Evolutionary conservation across 1,284 basidiomycete genomes (phyloP).

Genomic region (Ceratobasidium sp.): DNA sequence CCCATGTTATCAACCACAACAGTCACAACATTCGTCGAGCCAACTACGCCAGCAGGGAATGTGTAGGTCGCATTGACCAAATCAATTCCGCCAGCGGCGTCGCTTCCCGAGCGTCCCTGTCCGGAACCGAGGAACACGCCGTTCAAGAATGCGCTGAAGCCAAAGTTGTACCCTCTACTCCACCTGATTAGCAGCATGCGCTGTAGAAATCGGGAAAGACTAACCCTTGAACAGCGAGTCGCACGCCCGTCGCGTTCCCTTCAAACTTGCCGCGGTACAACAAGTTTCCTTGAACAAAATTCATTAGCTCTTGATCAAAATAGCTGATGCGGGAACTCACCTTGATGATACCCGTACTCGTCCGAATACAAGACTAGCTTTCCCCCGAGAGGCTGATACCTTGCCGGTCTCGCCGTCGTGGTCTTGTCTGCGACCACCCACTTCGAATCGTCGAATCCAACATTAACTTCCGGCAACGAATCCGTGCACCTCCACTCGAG

Average conservation of each 20-base stretch:
- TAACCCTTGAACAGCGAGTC: slow-evolving; percentile 62
- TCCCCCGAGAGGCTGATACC: slow-evolving; percentile 58
- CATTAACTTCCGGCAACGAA: slow-evolving; percentile 61
- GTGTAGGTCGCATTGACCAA: slow-evolving; percentile 52
- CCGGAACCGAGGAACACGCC: slow-evolving; percentile 63
- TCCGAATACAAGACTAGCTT: slow-evolving; percentile 61
- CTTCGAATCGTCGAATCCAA: slow-evolving; percentile 59
- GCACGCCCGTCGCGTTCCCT: slow-evolving; percentile 60
- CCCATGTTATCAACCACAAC: slow-evolving; percentile 56
- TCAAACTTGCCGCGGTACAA: slow-evolving; percentile 64
- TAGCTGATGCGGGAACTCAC: slow-evolving; percentile 43
- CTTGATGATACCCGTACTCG: slow-evolving; percentile 62
- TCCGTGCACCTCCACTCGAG: slow-evolving; percentile 61
- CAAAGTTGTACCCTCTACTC: slow-evolving; percentile 61
- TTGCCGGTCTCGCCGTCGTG: slow-evolving; percentile 58
- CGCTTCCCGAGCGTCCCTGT: slow-evolving; percentile 55
- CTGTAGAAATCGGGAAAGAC: slow-evolving; percentile 14
- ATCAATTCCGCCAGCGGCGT: slow-evolving; percentile 52
- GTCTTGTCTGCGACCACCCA: slow-evolving; percentile 63
- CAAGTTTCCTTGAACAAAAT: slow-evolving; percentile 51
- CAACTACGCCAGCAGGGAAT: slow-evolving; percentile 55
- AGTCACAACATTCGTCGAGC: slow-evolving; percentile 58
- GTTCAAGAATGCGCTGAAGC: slow-evolving; percentile 64
- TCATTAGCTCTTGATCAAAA: background rate
- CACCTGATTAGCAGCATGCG: slow-evolving; percentile 7